These are phyloP conservation scores for Metschnikowia picachoensis DNA, from an alignment of 805 yeast genomes.

Conservation along the genomic window DNA sequence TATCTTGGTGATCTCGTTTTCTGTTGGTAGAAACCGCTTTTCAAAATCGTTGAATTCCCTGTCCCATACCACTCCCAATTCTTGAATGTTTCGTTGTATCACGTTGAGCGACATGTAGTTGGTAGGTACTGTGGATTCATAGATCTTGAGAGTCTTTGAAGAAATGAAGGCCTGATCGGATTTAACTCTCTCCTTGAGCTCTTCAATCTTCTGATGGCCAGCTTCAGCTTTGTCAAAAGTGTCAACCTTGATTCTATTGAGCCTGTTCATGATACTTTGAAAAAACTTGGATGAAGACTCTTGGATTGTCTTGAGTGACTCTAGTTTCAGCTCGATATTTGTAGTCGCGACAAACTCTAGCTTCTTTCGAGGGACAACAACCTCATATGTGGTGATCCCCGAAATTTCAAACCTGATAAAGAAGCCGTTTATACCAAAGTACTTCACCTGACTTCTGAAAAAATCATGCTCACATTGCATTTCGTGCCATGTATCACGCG, in stretches of 20 bases:
- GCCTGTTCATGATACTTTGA: conserved; percentile 63
- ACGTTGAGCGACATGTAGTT: conserved; percentile 69
- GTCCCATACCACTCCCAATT: conserved; percentile 85
- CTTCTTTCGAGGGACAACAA: conserved; percentile 71
- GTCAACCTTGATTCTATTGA: conserved; percentile 74
- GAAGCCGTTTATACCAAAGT: conserved; percentile 75
- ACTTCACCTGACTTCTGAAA: conserved; percentile 75
- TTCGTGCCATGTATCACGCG: conserved; percentile 35
- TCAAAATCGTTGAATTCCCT: conserved; percentile 77
- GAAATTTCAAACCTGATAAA: conserved; percentile 79
- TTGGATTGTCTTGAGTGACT: conserved; percentile 51
- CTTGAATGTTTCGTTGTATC: conserved; percentile 69
- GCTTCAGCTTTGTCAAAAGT: conserved; percentile 67
- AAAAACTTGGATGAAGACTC: conserved; percentile 60
- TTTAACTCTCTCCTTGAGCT: conserved; percentile 50
- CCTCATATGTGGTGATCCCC: conserved; percentile 69
- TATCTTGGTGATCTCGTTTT: conserved; percentile 85
- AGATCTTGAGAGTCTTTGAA: conserved; percentile 47
- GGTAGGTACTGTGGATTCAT: conserved; percentile 52
- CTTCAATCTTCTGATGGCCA: conserved; percentile 56
- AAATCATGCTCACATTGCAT: conserved; percentile 71
- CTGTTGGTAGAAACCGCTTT: conserved; percentile 75
- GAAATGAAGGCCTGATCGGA: conserved; percentile 48
- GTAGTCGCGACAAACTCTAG: conserved; percentile 69
- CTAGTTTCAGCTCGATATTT: conserved; percentile 65